phyloP scores from a whole-genome alignment of 2,329 filamentous ascomycete species.

The Ophiosphaerella korrae region DNA sequence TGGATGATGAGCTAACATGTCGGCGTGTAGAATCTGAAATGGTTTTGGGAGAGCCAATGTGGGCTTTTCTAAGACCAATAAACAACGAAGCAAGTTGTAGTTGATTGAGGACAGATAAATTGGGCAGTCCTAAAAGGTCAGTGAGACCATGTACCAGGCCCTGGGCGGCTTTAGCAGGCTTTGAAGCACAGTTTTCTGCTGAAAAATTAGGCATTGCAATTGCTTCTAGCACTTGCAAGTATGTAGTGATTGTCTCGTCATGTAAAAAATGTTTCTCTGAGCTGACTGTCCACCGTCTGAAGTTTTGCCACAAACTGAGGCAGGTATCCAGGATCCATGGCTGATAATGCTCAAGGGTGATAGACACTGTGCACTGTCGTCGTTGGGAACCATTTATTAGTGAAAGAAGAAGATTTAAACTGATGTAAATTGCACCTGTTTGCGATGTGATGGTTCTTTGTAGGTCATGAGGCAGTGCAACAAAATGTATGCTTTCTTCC shows the following conservation, averaged over 20 bases:
- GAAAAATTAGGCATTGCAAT: conserved; percentile 10
- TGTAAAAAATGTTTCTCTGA: conserved; percentile 14
- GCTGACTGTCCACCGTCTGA: conserved; percentile 24
- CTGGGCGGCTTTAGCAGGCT: conserved; percentile 28
- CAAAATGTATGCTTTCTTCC: conserved; percentile 46
- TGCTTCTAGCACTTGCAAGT: conserved; percentile 29
- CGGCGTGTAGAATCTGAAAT: neutral
- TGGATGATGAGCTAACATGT: conserved; percentile 3
- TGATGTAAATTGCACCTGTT: conserved; percentile 31
- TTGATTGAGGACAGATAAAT: conserved; percentile 29
- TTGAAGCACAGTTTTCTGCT: conserved; percentile 7
- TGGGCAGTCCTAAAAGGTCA: conserved; percentile 21
- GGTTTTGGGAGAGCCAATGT: conserved; percentile 3
- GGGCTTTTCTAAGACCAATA: conserved; percentile 18
- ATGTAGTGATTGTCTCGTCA: conserved; percentile 27
- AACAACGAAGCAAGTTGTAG: conserved; percentile 30
- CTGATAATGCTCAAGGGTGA: conserved; percentile 20
- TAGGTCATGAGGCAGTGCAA: conserved; percentile 49
- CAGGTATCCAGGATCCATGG: conserved; percentile 36
- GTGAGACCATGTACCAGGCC: conserved; percentile 23
- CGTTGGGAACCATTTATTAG: conserved; percentile 12
- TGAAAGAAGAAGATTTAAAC: conserved; percentile 30
- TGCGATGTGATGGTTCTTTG: conserved; percentile 40
- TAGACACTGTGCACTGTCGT: neutral
- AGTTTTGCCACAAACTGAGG: conserved; percentile 30